Base-by-base conservation (phyloP, 768 basidiomycete genomes). In the Phlebiopsis flavidoalba region DNA sequence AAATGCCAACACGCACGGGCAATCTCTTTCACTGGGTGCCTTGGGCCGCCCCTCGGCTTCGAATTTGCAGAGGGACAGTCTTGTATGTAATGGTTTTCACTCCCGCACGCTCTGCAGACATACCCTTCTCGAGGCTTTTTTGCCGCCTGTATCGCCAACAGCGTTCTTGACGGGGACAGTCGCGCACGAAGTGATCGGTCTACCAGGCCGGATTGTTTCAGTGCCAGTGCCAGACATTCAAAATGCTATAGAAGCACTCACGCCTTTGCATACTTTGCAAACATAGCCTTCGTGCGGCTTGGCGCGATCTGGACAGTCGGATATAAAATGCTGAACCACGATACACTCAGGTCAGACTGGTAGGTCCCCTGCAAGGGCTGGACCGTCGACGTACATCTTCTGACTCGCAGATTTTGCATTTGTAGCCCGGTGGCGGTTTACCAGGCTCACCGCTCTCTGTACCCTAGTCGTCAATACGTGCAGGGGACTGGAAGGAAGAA, bases 41-140 rank as follows among this genome's bases (percentile, higher is more conserved):
- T 76, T 60, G 75, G 72, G 12, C 64, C 58, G 15, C 54, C 54
- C 8, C 40, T 76, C 74, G 55, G 67, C 46, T 75, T 74, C 67
- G 81, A 83, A 62, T 86, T 88, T 7, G 85, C 82, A 14, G 86
- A 79, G 6, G 88, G 84, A 67, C 96, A 98, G 67, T 98, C 95
- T 52, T 92, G 85, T 53, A 98, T 81, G 67, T 84, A 91, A 75
- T 98, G 96, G 6, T 80, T 75, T 62, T 89, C 88, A 68, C 89
- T 92, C 43, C 89, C 93, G 72, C 95, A 98, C 1, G 93, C 93
- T 43, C 92, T 83, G 74, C 95, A 98, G 12, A 91, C 83, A 67
- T 98, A 98, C 57, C 91, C 93, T 62, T 86, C 81, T 53, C 82
- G 89, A 7, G 93, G 93, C n/a, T 68, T 91, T 91, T 48, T 79